Base-by-base conservation (phyloP, 148 eudicot genomes). In the Diospyros lotus region DNA sequence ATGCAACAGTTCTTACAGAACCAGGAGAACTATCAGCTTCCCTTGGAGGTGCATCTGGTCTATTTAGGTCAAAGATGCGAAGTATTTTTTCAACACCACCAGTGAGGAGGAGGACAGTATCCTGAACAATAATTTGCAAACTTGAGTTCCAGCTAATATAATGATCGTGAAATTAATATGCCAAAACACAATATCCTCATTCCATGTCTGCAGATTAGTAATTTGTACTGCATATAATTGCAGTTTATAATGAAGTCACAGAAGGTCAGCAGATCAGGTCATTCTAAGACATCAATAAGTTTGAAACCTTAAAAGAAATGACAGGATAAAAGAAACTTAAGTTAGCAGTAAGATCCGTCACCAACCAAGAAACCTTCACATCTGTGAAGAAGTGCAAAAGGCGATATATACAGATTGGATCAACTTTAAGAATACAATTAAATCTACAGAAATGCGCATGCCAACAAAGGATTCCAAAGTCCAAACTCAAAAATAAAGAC, bases 1-100 rank as follows among this genome's bases (percentile, higher is more conserved):
- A 94, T 59, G 92, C 85, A 80, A 94, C 86, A 40, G 95, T 89
- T 86, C 98, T 87, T 55, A 94, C 89, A n/a, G 98, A 90, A 59
- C 97, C 97, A 17, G 98, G 97, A 81, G 97, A 88, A 61, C 87
- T 90, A 59, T 94, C 96, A 69, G 90, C 88, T 84, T 94, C 98
- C 76, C 87, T 86, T 5, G 98, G 98, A 79, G 98, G 84, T 40
- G 95, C 93, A 80, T 94, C 98, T 38, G 89, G 91, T 58, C 87
- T 85, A 79, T 94, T 94, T 80, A 94, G 78, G 77, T 94, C 97
- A 84, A 82, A 94, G 68, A 92, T 89, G 42, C 98, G 97, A 66
- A 94, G 89, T 72, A 85, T 78, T 85, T 94, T 94, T 75, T 94
- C 98, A 85, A 90, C 76, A 61, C 98, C 98, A 73, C 98, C 98